Base-by-base conservation (phyloP, 495 filamentous ascomycete genomes). In the Cercophora newfieldiana region DNA sequence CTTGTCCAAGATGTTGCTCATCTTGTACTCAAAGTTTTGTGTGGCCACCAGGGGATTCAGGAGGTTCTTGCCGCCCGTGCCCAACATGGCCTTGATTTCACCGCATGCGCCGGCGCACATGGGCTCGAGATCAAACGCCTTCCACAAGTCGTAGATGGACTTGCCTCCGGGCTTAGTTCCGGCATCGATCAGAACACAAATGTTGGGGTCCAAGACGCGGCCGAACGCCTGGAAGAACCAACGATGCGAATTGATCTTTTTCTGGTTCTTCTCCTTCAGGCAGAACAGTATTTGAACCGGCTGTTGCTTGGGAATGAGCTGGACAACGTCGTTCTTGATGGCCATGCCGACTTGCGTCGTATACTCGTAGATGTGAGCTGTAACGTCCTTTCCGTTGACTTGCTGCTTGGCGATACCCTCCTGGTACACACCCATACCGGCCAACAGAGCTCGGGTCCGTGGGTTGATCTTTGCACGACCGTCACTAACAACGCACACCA, bases 221-320 rank as follows among this genome's bases (percentile, higher is more conserved):
- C 96, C 96, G 76, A 99, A 99, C 0, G 94, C 96, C 73, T 97
- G 90, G 86, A 99, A 98, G 81, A 98, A 97, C 96, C 96, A 99
- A 70, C 96, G 82, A 74, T 99, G 96, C 1, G 94, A 97, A 74
- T 99, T 99, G 85, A 99, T 98, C 82, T 99, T 99, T 83, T 99
- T 99, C 82, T 97, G 93, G 74, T 99, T 99, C 84, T 97, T 96
- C 77, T 99, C 96, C 83, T 99, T 99, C 68, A 99, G 77, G 74
- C 96, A 99, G 83, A 99, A 99, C 0, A 99, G 87, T 86, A 99
- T 90, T 78, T 99, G 96, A 12, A 98, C 91, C 0, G 94, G 94
- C 58, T 90, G 88, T 26, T 88, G 89, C 44, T 86, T 85, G 4
- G 88, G 88, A 65, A 91, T 91, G 29, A 98, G 81, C 66, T 88